These are phyloP conservation scores for Coemansia sp. DNA, from an alignment of 192 early-diverging fungal genomes.

Conservation along the genomic window DNA sequence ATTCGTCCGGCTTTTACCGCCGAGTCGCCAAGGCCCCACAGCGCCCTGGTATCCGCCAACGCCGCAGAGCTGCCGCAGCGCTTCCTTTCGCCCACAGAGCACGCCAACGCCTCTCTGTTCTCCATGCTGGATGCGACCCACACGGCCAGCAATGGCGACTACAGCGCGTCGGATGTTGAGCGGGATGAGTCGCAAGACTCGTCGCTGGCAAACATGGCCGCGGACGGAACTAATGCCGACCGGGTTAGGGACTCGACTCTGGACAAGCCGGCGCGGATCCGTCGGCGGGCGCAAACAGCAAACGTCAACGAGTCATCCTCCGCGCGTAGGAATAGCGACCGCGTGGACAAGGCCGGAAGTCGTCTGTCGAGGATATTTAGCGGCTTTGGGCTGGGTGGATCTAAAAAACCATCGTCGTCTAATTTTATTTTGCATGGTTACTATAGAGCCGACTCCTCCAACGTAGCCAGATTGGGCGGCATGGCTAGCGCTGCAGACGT, in stretches of 20 bases:
- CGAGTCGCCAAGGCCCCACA: background rate
- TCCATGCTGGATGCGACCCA: constrained; percentile 29
- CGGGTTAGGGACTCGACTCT: background rate
- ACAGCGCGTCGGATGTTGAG: background rate
- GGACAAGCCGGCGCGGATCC: constrained; percentile 26
- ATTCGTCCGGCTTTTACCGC: background rate
- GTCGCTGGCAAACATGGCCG: background rate
- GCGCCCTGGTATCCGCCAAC: background rate
- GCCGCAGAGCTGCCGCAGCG: background rate
- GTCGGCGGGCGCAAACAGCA: constrained; percentile 29
- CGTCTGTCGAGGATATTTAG: constrained; percentile 20
- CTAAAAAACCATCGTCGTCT: background rate
- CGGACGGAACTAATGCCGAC: background rate
- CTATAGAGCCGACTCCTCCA: background rate
- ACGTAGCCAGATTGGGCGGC: background rate
- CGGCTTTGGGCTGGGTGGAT: constrained; percentile 18
- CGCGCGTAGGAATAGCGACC: background rate
- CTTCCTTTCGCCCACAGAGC: constrained; percentile 26
- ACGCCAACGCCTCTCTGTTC: constrained; percentile 32
- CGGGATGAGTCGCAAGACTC: background rate
- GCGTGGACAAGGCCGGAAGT: background rate
- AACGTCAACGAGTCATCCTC: background rate
- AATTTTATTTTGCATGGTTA: background rate
- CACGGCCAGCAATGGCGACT: background rate
- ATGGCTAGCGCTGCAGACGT: constrained; percentile 12